Conservation (phyloP, 1,139 yeast genomes). For the Hyphopichia fennica region DNA sequence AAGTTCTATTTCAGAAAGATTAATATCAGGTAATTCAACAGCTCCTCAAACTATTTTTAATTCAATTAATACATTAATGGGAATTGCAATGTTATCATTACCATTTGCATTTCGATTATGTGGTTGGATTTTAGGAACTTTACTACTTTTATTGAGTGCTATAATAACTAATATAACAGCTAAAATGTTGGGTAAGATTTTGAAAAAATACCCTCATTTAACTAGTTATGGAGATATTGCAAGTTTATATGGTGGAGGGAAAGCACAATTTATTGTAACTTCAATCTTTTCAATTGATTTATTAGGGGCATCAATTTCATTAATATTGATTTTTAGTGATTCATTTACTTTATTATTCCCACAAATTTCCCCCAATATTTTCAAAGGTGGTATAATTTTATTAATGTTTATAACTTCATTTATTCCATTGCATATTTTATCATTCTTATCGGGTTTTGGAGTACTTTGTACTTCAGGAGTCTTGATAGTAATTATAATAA, state of each 20-base stretch:
- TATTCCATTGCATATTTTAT: slow-evolving; percentile 70
- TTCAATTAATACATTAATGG: slow-evolving; percentile 80
- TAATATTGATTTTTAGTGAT: slow-evolving; percentile 81
- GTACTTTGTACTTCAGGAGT: slow-evolving; percentile 69
- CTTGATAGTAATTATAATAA: slow-evolving; percentile 53
- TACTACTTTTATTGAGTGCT: slow-evolving; percentile 57
- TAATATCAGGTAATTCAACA: slow-evolving; percentile 44
- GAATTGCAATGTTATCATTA: slow-evolving; percentile 80
- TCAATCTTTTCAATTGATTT: slow-evolving; percentile 73
- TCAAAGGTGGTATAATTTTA: slow-evolving; percentile 52
- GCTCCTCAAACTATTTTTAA: slow-evolving; percentile 87
- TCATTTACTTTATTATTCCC: slow-evolving; percentile 72
- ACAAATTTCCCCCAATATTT: slow-evolving; percentile 38
- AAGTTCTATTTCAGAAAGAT: slow-evolving; percentile 8
- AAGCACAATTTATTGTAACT: slow-evolving; percentile 62
- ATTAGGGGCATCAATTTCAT: slow-evolving; percentile 73
- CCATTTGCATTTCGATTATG: slow-evolving; percentile 78
- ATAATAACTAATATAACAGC: slow-evolving; percentile 70
- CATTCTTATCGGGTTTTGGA: slow-evolving; percentile 73
- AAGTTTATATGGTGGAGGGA: slow-evolving; percentile 40
- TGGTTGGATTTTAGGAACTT: slow-evolving; percentile 75
- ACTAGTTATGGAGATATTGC: slow-evolving; percentile 50
- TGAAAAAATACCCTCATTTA: slow-evolving; percentile 27
- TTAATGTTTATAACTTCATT: slow-evolving; percentile 62
- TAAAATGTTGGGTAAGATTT: slow-evolving; percentile 37